phyloP scores from a whole-genome alignment of 75 land plant species.

The Larix kaempferi region DNA sequence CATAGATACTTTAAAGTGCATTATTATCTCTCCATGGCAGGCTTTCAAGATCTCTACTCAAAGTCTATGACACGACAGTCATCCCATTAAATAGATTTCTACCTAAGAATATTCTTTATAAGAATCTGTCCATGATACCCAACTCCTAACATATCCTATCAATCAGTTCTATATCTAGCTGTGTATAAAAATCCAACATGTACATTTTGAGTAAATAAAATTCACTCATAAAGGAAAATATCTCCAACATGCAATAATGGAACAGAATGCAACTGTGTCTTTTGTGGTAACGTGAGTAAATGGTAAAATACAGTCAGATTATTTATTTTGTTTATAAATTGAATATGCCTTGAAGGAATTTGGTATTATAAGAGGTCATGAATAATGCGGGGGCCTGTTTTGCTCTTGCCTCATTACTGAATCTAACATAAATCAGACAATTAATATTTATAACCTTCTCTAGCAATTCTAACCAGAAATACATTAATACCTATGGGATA shows the following conservation, averaged over 20 bases:
- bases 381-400: background rate
- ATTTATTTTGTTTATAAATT: background rate
- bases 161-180: background rate
- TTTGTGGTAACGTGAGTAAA: background rate
- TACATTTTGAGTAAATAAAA: background rate
- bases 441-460: background rate
- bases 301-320: background rate
- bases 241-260: background rate
- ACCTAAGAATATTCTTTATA: background rate
- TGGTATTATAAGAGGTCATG: background rate
- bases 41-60: background rate
- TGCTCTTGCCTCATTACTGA: background rate
- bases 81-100: background rate
- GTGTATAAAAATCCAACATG: background rate
- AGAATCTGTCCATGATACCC: background rate
- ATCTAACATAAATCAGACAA: background rate
- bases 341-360: background rate
- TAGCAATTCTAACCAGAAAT: background rate
- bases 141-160: background rate
- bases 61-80: background rate
- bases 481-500: background rate
- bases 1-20: background rate
- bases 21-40: background rate
- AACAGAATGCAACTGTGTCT: background rate
- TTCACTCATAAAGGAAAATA: background rate